Base-by-base conservation (phyloP, 805 yeast species). In the Candida quercuum region DNA sequence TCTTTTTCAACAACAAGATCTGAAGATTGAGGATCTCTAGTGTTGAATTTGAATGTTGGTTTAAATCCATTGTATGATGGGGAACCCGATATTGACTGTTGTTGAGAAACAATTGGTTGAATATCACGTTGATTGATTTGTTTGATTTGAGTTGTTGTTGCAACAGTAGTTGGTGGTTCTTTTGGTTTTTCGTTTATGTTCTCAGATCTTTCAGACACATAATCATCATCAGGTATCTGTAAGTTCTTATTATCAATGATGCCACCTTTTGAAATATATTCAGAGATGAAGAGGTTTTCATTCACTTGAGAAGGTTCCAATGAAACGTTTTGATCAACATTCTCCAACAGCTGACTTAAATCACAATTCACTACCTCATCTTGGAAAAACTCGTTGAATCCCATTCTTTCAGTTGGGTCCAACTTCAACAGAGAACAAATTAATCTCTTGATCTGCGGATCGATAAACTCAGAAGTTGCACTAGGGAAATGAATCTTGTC, bases 321-420 rank as follows among this genome's bases (percentile, higher is more conserved):
- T 47, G 81, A 71, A 13, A 89, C 79, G 42, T 71, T 72, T 46
- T 77, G 74, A 29, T 61, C 54, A 21, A 52, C 56, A 35, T 62
- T 59, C 28, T 59, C 57, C 36, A 59, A 28, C 46, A 63, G 47
- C 12, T 40, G 34, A 7, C 61, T 56, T 37, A 81, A 66, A 38
- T 78, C 81, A 39, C 63, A 63, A 4, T 67, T 65, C 10, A 87
- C 76, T 42, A 87, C 62, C 9, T 83, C 77, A 58, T 85, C 83
- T 36, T 67, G 73, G 61, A 91, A 93, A 57, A 93, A 87, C 59
- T 89, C 98, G 42, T 74, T 76, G 60, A 87, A 93, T 2, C 91
- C 83, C 67, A 91, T 79, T 52, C 99, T 72, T 55, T 86, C 91
- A 3, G 84, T 75, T 5, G 98, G 96, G 47, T 84, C 82, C 50